Conservation (phyloP, 1,284 basidiomycete genomes). For the Schizophyllum commune region DNA sequence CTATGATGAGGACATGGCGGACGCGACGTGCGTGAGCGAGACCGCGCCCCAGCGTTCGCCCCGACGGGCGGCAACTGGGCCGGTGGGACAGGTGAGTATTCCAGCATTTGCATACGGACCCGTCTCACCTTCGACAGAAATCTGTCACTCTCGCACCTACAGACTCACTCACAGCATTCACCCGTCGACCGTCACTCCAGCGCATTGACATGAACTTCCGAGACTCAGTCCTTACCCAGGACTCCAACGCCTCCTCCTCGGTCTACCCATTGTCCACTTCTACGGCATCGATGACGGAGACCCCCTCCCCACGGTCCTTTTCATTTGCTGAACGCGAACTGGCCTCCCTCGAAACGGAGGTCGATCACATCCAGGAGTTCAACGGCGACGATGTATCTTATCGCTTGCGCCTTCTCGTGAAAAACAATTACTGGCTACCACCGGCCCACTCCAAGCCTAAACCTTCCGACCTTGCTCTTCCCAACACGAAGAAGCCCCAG, state of each 20-base stretch:
- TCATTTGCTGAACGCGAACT: constrained; percentile 20
- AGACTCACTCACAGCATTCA: constrained; percentile 30
- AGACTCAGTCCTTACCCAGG: constrained; percentile 43
- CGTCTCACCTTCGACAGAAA: background rate
- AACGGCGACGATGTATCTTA: constrained; percentile 76
- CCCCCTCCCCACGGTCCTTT: constrained; percentile 66
- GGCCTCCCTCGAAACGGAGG: constrained; percentile 45
- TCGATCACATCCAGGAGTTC: constrained; percentile 43
- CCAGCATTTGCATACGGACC: background rate
- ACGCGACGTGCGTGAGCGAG: background rate
- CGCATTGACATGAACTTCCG: constrained; percentile 9
- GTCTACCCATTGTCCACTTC: constrained; percentile 12
- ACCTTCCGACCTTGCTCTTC: constrained; percentile 46
- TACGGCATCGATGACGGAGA: constrained; percentile 53
- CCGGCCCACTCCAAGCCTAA: constrained; percentile 76
- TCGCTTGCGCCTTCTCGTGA: constrained; percentile 69
- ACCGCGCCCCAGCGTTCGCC: too few species aligned
- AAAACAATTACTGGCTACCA: constrained; percentile 78
- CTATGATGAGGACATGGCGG: background rate
- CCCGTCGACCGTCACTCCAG: constrained; percentile 33
- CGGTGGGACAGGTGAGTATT: background rate
- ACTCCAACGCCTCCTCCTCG: constrained; percentile 13
- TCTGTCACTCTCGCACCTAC: background rate
- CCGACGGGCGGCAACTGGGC: background rate
- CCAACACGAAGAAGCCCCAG: constrained; percentile 28